phyloP scores from a whole-genome alignment of 257 asterid genomes.

The Ehretia macrophylla region DNA sequence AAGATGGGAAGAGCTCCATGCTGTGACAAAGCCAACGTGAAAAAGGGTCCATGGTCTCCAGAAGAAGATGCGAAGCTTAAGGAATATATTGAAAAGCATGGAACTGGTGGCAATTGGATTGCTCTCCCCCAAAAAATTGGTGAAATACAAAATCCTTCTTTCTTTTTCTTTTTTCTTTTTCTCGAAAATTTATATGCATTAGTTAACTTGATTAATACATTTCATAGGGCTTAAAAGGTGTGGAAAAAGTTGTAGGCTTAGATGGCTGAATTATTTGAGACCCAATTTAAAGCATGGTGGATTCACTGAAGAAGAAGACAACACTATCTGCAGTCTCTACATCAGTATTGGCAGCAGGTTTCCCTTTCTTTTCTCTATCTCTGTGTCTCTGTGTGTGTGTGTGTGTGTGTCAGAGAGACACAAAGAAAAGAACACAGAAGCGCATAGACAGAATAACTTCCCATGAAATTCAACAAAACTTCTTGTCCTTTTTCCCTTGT shows the following conservation, averaged over 20 bases:
- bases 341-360: constrained; percentile 99
- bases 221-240: constrained; percentile 82
- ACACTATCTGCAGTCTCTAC: constrained; percentile 87
- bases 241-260: constrained; percentile 91
- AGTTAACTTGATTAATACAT: not conserved
- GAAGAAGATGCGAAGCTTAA: constrained; percentile 93
- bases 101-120: constrained; percentile 93
- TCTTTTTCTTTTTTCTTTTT: not conserved
- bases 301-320: constrained; percentile 97
- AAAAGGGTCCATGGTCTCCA: constrained; percentile 96
- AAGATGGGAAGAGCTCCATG: constrained; percentile 98
- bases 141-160: constrained; percentile 4
- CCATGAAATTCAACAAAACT: constrained; percentile 19
- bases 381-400: not conserved
- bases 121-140: constrained; percentile 99
- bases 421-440: constrained; percentile 7
- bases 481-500: constrained; percentile 71
- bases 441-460: not conserved
- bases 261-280: constrained; percentile 90
- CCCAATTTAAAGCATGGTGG: constrained; percentile 95
- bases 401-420: not conserved
- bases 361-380: constrained; percentile 7
- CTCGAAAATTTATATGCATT: no score
- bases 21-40: constrained; percentile 90
- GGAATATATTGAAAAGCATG: constrained; percentile 66